Percentiles rank a stretch among this genome's conserved stretches.
Conservation (phyloP, 257 asterid species). For the Datura wrightii region DNA sequence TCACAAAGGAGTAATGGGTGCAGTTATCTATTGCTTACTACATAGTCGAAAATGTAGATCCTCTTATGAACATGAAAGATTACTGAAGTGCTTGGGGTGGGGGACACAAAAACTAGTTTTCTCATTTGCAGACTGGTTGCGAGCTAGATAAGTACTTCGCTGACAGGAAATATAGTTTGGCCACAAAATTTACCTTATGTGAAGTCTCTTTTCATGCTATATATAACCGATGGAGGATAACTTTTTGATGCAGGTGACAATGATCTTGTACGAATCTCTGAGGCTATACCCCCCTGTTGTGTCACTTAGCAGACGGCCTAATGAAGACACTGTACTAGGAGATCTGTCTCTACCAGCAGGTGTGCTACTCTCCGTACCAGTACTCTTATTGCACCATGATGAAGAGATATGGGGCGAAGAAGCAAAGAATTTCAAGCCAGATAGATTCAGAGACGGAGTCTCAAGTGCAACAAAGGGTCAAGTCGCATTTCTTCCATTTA, state of each 20-base stretch:
- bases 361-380: not conserved
- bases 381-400: not conserved
- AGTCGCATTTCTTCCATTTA: not conserved
- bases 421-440: not conserved
- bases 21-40: too few species aligned
- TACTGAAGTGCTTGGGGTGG: too few species aligned
- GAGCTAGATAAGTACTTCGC: too few species aligned
- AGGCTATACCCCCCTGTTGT: not conserved
- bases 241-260: not conserved
- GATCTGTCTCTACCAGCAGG: not conserved
- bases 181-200: too few species aligned
- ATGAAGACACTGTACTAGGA: not conserved
- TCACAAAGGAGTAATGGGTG: too few species aligned
- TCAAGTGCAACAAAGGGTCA: not conserved
- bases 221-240: not conserved
- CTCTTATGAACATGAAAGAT: too few species aligned
- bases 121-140: too few species aligned
- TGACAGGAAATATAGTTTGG: too few species aligned
- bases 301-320: not conserved
- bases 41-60: too few species aligned
- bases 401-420: conserved; percentile 18
- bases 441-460: not conserved
- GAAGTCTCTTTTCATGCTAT: not conserved
- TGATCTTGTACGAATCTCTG: not conserved
- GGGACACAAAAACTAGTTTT: too few species aligned